These are phyloP conservation scores for Neurospora terricola DNA, from an alignment of 495 filamentous ascomycete genomes.

Conservation along the genomic window DNA sequence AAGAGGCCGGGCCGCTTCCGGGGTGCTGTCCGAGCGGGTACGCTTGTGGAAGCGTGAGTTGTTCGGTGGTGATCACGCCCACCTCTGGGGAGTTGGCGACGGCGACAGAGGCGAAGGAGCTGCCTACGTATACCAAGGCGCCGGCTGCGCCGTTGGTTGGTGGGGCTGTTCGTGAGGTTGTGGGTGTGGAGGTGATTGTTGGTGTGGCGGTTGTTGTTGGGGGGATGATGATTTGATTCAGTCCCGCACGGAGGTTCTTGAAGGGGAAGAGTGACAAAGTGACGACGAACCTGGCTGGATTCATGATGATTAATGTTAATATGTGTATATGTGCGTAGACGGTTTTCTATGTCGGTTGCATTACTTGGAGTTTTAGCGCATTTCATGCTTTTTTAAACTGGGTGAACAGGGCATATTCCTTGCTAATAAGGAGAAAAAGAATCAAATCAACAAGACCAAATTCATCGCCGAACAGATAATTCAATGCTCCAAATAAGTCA, in stretches of 20 bases:
- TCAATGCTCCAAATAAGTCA: not conserved
- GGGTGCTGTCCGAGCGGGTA: slow-evolving; percentile 78
- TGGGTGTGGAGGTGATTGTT: not conserved
- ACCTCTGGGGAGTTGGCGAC: slow-evolving; percentile 24
- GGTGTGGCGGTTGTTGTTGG: not conserved
- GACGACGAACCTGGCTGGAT: not conserved
- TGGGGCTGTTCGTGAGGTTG: not conserved
- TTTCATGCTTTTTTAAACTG: not conserved
- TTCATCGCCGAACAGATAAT: not conserved
- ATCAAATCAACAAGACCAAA: not conserved
- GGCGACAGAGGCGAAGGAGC: slow-evolving; percentile 51
- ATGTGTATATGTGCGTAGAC: not conserved
- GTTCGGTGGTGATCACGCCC: slow-evolving; percentile 34
- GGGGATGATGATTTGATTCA: not conserved
- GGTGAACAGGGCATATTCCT: not conserved
- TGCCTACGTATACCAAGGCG: slow-evolving; percentile 18
- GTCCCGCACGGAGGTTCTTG: not conserved
- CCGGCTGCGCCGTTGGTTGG: not conserved
- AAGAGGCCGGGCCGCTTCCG: slow-evolving; percentile 41
- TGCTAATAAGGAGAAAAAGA: not conserved
- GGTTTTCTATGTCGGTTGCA: not conserved
- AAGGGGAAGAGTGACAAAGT: not conserved
- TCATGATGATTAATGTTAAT: not conserved
- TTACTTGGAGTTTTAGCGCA: not conserved
- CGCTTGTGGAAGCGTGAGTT: slow-evolving; percentile 59